phyloP scores from a whole-genome alignment of 768 basidiomycete genomes.

The Royoungia palumana region DNA sequence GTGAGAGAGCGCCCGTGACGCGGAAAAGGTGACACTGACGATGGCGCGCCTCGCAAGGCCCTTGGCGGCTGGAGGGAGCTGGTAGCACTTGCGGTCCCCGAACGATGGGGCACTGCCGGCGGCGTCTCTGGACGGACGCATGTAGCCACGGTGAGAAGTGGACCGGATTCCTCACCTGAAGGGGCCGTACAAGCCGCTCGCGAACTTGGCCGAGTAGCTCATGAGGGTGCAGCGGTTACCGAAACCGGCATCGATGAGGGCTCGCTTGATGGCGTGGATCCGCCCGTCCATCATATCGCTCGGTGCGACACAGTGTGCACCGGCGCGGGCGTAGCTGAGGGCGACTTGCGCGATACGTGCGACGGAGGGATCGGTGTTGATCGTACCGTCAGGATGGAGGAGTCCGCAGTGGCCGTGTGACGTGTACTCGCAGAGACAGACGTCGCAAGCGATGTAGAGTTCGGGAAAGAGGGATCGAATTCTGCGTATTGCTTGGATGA shows the following conservation, averaged over 20 bases:
- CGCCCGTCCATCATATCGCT: constrained; percentile 99
- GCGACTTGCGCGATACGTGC: constrained; percentile 91
- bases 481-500: constrained; percentile 86
- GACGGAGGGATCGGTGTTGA: constrained; percentile 75
- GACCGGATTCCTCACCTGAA: constrained; percentile 74
- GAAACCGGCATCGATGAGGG: constrained; percentile 75
- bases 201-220: constrained; percentile 98
- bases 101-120: constrained; percentile 94
- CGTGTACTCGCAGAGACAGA: constrained; percentile 99
- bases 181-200: constrained; percentile 91
- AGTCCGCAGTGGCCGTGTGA: constrained; percentile 96
- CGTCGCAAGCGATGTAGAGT: constrained; percentile 89
- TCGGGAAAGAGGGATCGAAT: constrained; percentile 75
- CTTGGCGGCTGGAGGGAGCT: constrained; percentile 84
- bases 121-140: constrained; percentile 65
- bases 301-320: constrained; percentile 97
- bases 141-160: background rate
- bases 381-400: constrained; percentile 68
- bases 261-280: constrained; percentile 83
- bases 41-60: constrained; percentile 93
- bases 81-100: constrained; percentile 97
- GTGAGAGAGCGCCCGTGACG: background rate
- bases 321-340: constrained; percentile 86
- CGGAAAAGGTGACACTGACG: constrained; percentile 45
- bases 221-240: constrained; percentile 91